These are phyloP conservation scores for Posidonia oceanica DNA, from an alignment of 116 monocot genomes.

Conservation along the genomic window DNA sequence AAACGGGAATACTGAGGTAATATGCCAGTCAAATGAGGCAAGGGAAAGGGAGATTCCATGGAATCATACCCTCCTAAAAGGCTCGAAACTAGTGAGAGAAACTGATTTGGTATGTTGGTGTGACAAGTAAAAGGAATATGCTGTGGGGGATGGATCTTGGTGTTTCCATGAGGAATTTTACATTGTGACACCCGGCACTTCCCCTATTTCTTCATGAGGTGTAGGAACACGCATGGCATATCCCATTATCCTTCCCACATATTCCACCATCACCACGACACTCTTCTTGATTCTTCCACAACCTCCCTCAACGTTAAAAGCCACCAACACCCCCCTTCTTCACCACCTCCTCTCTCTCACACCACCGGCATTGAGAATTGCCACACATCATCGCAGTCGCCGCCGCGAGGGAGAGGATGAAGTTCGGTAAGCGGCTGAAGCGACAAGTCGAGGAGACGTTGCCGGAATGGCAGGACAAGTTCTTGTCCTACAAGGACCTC, in stretches of 20 bases:
- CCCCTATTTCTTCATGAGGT: not conserved
- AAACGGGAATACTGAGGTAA: not conserved
- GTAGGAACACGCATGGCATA: not conserved
- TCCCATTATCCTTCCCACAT: not conserved
- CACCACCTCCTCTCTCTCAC: not conserved
- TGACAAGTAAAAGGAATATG: slow-evolving; percentile 2
- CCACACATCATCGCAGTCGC: no score
- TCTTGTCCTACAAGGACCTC: slow-evolving; percentile 68
- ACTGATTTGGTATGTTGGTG: not conserved
- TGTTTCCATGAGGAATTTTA: not conserved
- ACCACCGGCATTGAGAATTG: no score
- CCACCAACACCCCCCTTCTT: not conserved
- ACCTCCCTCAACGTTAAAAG: not conserved
- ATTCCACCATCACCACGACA: not conserved
- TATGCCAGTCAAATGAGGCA: slow-evolving; percentile 4
- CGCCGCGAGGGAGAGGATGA: slow-evolving; percentile 25
- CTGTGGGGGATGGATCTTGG: not conserved
- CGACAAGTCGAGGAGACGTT: slow-evolving; percentile 70
- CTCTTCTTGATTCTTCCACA: not conserved
- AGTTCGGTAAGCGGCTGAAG: slow-evolving; percentile 85
- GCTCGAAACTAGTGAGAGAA: not conserved
- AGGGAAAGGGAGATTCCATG: not conserved
- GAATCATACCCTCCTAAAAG: not conserved
- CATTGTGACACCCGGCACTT: not conserved
- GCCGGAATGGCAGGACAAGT: slow-evolving; percentile 78